Base-by-base conservation (phyloP, 805 yeast species). In the Cyberlindnera meyerae region DNA sequence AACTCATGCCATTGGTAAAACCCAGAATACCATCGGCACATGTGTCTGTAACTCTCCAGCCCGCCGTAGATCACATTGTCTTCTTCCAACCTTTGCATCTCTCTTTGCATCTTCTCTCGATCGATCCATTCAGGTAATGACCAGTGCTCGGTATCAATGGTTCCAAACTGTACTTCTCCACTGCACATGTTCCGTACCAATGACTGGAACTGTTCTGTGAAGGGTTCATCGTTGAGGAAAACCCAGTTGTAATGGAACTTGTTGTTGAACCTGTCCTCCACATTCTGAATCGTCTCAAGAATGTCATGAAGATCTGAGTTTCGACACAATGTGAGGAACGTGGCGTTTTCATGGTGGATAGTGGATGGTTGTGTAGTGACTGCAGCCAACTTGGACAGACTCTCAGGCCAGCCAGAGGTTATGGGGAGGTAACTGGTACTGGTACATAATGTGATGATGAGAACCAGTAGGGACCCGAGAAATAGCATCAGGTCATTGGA, bases 11-110 rank as follows among this genome's bases (percentile, higher is more conserved):
- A 70, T 73, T 78, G 86, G 66, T 86, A 82, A 58, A 81, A 82
- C 1, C 95, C 95, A 13, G 88, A 75, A 60, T 83, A 88, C 61
- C 74, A 87, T 48, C 96, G 74, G 61, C 95, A 87, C 95, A 88
- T 84, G 62, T 84, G 90, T 55, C 95, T 77, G 63, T 86, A 87
- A 13, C 88, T 70, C 44, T 73, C 79, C 11, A 81, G 69, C 39
- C 70, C 82, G 37, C 94, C 95, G 58, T 85, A 87, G 38, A 83
- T 80, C 47, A 82, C 73, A 3, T 67, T 28, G n/a, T n/a, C n/a
- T 11, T 40, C 47, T 21, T 43, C 45, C 87, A 84, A 75, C 34
- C 68, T 61, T 43, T 71, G 69, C 48, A 95, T 72, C 26, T 74
- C 70, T 18, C 60, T 51, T 1, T 75, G 78, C 16, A 95, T 96